phyloP scores from a whole-genome alignment of 2,329 filamentous ascomycete genomes.

The Botrytis porri region DNA sequence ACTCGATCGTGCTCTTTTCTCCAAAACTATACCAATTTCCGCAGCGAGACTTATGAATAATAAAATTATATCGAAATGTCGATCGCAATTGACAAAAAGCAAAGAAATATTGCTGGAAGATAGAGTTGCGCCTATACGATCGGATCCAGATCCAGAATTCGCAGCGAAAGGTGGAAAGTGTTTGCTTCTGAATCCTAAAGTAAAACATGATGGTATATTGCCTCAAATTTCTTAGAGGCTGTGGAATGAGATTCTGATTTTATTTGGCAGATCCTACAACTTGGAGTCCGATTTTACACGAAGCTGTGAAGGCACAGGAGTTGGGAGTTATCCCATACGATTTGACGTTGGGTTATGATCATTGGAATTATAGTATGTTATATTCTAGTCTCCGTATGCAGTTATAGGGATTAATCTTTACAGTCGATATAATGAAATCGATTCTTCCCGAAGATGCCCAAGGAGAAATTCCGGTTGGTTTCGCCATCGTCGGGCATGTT shows the following conservation, averaged over 20 bases:
- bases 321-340: conserved; percentile 73
- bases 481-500: conserved; percentile 86
- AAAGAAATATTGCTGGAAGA: conserved; percentile 64
- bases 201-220: conserved; percentile 50
- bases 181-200: conserved; percentile 55
- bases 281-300: conserved; percentile 68
- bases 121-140: conserved; percentile 59
- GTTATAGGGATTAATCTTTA: not conserved
- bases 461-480: conserved; percentile 79
- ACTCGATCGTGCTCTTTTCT: conserved; percentile 82
- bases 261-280: conserved; percentile 60
- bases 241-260: not conserved
- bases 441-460: conserved; percentile 78
- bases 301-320: conserved; percentile 65
- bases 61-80: conserved; percentile 69
- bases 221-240: not conserved
- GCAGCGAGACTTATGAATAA: conserved; percentile 76
- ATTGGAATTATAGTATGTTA: conserved; percentile 77
- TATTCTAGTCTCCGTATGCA: not conserved
- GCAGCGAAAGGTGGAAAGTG: conserved; percentile 58
- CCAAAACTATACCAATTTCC: conserved; percentile 69
- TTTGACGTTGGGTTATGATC: conserved; percentile 74
- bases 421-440: conserved; percentile 70
- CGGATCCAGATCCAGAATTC: conserved; percentile 57
- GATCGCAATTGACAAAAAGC: conserved; percentile 62